Percentiles rank a stretch among this genome's conserved stretches.
Conservation (phyloP, 768 basidiomycete genomes). For the Atractiella rhizophila region DNA sequence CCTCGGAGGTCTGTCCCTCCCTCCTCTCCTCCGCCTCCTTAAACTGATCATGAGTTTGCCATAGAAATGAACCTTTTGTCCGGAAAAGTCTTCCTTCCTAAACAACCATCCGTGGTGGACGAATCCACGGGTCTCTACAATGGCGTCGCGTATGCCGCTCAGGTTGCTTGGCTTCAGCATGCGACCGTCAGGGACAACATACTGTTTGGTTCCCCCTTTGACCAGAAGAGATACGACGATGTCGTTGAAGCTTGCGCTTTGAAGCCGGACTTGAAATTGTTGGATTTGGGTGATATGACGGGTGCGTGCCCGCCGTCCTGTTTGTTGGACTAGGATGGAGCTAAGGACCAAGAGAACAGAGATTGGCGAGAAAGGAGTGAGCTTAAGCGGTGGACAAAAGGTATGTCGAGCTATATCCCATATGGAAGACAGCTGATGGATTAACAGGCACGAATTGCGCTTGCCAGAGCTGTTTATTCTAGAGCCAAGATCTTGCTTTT, state of each 20-base stretch:
- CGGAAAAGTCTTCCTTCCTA: background rate
- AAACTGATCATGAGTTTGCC: no score
- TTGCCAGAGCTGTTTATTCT: conserved; percentile 58
- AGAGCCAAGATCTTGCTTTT: conserved; percentile 35
- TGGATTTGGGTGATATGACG: conserved; percentile 50
- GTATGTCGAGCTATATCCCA: background rate
- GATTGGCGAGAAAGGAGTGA: conserved; percentile 13
- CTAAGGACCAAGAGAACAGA: no score
- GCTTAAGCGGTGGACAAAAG: conserved; percentile 14
- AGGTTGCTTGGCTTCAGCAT: conserved; percentile 44
- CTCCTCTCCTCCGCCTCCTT: no score
- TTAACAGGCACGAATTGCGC: conserved; percentile 25
- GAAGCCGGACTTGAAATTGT: conserved; percentile 39
- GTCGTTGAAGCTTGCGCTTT: conserved; percentile 56
- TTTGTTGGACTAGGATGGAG: no score
- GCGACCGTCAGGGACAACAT: conserved; percentile 50
- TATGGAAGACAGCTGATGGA: background rate
- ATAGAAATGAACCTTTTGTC: conserved; percentile 13
- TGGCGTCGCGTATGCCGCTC: conserved; percentile 43
- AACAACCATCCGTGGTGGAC: no score
- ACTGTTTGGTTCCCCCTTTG: no score
- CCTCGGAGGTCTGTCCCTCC: no score
- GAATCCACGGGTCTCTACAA: background rate
- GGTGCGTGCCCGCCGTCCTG: no score
- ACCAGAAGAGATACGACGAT: conserved; percentile 38